These are phyloP conservation scores for Beauveria sp. DNA, from an alignment of 2,329 filamentous ascomycete species.

Conservation along the genomic window DNA sequence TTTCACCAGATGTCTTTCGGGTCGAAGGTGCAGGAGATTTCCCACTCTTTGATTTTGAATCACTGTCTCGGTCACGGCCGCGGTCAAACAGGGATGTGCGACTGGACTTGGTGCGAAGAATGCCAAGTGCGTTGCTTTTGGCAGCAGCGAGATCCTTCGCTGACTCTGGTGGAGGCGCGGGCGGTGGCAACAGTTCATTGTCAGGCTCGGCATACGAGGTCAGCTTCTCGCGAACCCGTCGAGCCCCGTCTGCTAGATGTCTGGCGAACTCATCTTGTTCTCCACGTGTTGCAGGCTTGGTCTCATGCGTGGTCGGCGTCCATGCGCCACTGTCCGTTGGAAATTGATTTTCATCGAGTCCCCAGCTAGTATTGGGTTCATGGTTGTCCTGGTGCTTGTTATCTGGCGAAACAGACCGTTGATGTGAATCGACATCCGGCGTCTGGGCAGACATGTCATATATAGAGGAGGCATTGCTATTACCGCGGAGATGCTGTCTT, in stretches of 20 bases:
- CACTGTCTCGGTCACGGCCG: constrained; percentile 34
- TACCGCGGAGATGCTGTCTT: constrained; percentile 72
- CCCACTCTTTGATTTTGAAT: constrained; percentile 43
- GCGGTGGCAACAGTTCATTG: constrained; percentile 27
- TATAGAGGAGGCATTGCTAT: constrained; percentile 75
- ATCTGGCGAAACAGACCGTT: constrained; percentile 20
- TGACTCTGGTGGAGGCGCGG: constrained; percentile 24
- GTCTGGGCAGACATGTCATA: constrained; percentile 46
- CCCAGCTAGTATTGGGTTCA: constrained; percentile 12
- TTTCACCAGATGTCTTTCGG: constrained; percentile 24
- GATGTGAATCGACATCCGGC: constrained; percentile 19
- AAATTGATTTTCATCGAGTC: constrained; percentile 17
- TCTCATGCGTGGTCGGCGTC: constrained; percentile 7
- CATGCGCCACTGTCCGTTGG: constrained; percentile 17
- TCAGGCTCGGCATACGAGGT: constrained; percentile 62
- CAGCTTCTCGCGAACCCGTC: constrained; percentile 64
- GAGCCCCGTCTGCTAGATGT: constrained; percentile 63
- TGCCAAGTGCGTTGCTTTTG: constrained; percentile 52
- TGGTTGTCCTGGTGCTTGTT: constrained; percentile 25
- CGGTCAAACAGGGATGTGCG: constrained; percentile 54
- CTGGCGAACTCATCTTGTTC: constrained; percentile 65
- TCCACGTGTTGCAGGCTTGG: constrained; percentile 29
- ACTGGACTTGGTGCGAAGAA: constrained; percentile 61
- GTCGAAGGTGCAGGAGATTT: constrained; percentile 34
- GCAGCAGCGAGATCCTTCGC: constrained; percentile 24